Evolutionary conservation across 129 eudicot species (phyloP).

Genomic region (Lactuca sativa): DNA sequence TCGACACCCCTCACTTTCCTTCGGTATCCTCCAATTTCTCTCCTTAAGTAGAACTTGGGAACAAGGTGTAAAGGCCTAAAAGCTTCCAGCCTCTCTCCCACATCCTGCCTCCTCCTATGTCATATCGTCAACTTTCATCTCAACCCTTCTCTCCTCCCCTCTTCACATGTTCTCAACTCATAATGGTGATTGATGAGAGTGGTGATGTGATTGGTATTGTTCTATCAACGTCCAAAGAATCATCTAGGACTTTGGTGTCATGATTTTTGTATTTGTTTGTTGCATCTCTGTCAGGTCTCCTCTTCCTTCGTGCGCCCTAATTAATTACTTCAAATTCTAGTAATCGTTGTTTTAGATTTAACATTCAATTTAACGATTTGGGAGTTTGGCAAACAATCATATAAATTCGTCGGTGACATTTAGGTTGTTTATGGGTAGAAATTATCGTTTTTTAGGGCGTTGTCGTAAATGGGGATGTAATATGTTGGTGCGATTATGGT

Average conservation of each 20-base stretch:
- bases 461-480: slow-evolving; percentile 35
- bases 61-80: too few species aligned
- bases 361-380: background rate
- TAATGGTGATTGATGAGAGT: too few species aligned
- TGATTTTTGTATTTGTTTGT: slow-evolving; percentile 33
- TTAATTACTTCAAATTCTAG: background rate
- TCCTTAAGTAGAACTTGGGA: too few species aligned
- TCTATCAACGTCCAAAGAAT: slow-evolving; percentile 65
- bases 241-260: slow-evolving; percentile 36
- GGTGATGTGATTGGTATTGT: slow-evolving; percentile 11
- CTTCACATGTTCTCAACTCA: too few species aligned
- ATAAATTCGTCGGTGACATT: slow-evolving; percentile 78
- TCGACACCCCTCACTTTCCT: too few species aligned
- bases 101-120: too few species aligned
- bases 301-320: background rate
- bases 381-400: slow-evolving; percentile 52
- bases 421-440: slow-evolving; percentile 61
- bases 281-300: slow-evolving; percentile 33
- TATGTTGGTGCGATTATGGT: slow-evolving; percentile 33
- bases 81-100: too few species aligned
- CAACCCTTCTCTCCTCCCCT: too few species aligned
- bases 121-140: too few species aligned
- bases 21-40: too few species aligned
- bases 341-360: background rate
- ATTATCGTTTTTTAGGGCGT: slow-evolving; percentile 22